phyloP scores from a whole-genome alignment of 257 asterid genomes.

The Anisodus acutangulus region DNA sequence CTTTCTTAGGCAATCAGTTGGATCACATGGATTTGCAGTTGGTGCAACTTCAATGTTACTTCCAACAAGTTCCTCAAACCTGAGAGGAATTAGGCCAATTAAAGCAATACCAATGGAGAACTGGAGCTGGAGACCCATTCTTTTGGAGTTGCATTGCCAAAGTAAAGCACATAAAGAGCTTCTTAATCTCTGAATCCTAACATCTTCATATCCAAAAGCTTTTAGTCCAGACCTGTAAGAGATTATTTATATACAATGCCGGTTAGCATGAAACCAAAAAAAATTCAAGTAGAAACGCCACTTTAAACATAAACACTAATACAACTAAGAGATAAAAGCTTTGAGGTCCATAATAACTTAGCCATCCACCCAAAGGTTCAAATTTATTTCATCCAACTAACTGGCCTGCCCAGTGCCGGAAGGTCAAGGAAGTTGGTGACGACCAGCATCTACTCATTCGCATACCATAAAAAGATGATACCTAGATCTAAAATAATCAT shows the following conservation, averaged over 20 bases:
- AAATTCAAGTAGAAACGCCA: conserved; percentile 12
- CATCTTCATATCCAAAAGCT: conserved; percentile 63
- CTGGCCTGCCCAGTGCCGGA: background rate
- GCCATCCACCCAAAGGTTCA: conserved; percentile 22
- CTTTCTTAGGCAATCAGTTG: conserved; percentile 48
- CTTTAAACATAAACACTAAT: background rate
- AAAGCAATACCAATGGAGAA: conserved; percentile 55
- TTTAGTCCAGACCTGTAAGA: conserved; percentile 68
- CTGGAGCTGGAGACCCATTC: conserved; percentile 51
- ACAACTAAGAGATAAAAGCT: background rate
- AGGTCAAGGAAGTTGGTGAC: no score
- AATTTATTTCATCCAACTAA: conserved; percentile 11
- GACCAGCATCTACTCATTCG: background rate
- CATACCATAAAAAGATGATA: background rate
- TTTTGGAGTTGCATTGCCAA: conserved; percentile 35
- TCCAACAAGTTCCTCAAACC: conserved; percentile 53
- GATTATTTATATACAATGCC: background rate
- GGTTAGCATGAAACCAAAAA: conserved; percentile 10
- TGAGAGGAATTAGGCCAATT: conserved; percentile 47
- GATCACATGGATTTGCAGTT: conserved; percentile 41
- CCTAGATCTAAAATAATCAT: conserved; percentile 16
- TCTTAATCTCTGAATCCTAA: conserved; percentile 57
- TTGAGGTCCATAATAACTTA: background rate
- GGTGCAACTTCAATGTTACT: conserved; percentile 36
- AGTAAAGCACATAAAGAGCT: conserved; percentile 49